These are phyloP conservation scores for Fragilaria radians DNA, from an alignment of 108 stramenopile species.

Conservation along the genomic window DNA sequence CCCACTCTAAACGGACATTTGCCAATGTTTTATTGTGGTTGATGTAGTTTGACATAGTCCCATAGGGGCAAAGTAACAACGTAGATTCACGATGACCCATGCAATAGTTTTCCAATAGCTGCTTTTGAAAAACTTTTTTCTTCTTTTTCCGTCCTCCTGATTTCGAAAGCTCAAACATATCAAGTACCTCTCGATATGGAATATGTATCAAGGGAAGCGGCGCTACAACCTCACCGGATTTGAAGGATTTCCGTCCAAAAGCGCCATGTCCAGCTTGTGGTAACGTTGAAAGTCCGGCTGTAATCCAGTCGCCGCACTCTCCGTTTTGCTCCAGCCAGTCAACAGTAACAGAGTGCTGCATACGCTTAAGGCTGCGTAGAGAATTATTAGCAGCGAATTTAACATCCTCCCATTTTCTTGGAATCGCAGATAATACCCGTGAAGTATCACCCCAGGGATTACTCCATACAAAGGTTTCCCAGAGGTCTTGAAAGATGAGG, in stretches of 20 bases:
- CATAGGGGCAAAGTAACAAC: constrained; percentile 60
- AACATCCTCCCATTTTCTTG: constrained; percentile 2
- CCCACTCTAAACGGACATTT: constrained; percentile 41
- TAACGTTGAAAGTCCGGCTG: constrained; percentile 1
- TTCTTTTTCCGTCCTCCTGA: neutral
- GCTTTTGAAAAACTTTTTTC: constrained; percentile 1
- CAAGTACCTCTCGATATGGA: constrained; percentile 16
- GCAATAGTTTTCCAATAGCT: constrained; percentile 49
- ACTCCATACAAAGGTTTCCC: neutral
- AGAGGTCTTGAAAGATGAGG: neutral
- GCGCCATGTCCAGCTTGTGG: constrained; percentile 55
- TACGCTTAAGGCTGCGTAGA: constrained; percentile 13
- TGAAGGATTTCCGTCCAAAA: constrained; percentile 39
- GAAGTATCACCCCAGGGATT: neutral
- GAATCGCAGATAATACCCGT: constrained; percentile 2
- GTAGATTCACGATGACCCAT: constrained; percentile 58
- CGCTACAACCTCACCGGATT: constrained; percentile 40
- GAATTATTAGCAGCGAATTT: constrained; percentile 5
- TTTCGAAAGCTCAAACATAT: neutral
- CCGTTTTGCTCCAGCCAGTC: constrained; percentile 41
- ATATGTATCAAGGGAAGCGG: constrained; percentile 39
- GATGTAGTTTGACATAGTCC: constrained; percentile 27
- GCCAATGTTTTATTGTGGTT: constrained; percentile 44
- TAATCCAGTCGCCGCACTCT: constrained; percentile 68
- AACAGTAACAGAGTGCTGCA: constrained; percentile 12